Base-by-base conservation (phyloP, 2,329 filamentous ascomycete species). In the Xylariaceae sp. region DNA sequence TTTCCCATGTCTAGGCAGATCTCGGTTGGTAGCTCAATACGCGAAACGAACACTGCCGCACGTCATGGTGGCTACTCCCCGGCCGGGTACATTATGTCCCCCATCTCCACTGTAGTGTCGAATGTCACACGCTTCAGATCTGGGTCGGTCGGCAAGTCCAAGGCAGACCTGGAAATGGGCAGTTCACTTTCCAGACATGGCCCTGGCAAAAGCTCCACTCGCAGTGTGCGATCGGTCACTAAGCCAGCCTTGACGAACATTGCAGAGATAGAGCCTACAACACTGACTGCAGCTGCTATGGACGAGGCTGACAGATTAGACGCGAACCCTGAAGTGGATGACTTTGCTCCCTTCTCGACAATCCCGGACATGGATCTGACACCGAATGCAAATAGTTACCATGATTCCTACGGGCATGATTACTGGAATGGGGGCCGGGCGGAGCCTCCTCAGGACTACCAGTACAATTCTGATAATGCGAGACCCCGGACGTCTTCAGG, bases 1-100 rank as follows among this genome's bases (percentile, higher is more conserved):
- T 54, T 64, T 26, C 59, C 64, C 38, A 59, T 62, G 18, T 57
- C 62, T 34, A 64, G 70, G 18, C 67, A 71, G 44, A 58, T 71
- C 21, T 75, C 74, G 16, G 66, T 67, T 34, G 60, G 69, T 14
- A 60, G 59, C 48, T 85, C 82, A n/a, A 84, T 86, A 44, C 70
- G 85, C 36, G 81, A 83, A 38, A 73, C 80, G 24, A 86, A 85
- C 56, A 77, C 63, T 46, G 70, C 75, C 21, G 82, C 83, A 9
- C 71, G 83, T 34, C 73, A 76, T 57, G 81, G 82, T 18, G 82
- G 81, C 19, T 86, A 85, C 61, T 85, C 81, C 16, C 81, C 82
- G 2, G 76, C 68, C 26, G 81, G 71, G 14, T 85, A 76, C 60
- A 65, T 86, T 46, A 78, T 83, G 63, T 85, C 81, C 29, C 81